Percentiles rank a stretch among this genome's conserved stretches.
Evolutionary conservation across 768 basidiomycete genomes (phyloP).

Genomic region (Boletus pseudo-olivaceus): DNA sequence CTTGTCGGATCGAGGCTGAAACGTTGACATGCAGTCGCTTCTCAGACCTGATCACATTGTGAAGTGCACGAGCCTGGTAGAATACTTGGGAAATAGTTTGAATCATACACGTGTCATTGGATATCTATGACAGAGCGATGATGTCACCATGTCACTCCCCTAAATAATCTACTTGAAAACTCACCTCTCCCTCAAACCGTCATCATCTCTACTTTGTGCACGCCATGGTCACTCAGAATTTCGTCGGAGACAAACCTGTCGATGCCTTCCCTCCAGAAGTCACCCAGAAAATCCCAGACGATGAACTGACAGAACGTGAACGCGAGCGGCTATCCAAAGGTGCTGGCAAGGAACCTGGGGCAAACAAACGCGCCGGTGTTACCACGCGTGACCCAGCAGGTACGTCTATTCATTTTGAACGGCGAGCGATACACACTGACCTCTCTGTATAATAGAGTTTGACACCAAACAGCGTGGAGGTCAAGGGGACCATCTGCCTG

Average conservation of each 20-base stretch:
- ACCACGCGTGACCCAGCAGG: conserved; percentile 23
- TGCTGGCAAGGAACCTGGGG: conserved; percentile 17
- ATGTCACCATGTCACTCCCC: conserved; percentile 5
- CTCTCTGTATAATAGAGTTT: conserved; percentile 1
- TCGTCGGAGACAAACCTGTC: conserved; percentile 28
- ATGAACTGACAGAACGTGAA: conserved; percentile 20
- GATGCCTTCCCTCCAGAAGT: conserved; percentile 19
- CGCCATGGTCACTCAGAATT: conserved; percentile 21
- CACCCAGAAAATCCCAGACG: conserved; percentile 20
- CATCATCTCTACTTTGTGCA: neutral
- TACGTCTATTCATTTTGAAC: neutral
- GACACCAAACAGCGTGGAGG: conserved; percentile 14
- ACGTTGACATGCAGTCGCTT: neutral
- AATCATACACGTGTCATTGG: too few relatives aligned
- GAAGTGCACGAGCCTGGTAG: neutral
- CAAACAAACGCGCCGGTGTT: conserved; percentile 28
- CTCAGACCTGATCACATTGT: neutral
- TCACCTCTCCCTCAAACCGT: too few relatives aligned
- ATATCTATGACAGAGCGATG: neutral
- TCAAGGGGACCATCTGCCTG: conserved; percentile 3
- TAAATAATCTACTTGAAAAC: too few relatives aligned
- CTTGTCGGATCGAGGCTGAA: too few relatives aligned
- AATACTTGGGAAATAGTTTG: too few relatives aligned
- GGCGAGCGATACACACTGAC: neutral
- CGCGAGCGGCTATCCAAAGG: conserved; percentile 11